These are phyloP conservation scores for Eucalyptus melliodora DNA, from an alignment of 345 rosid genomes.

Conservation along the genomic window DNA sequence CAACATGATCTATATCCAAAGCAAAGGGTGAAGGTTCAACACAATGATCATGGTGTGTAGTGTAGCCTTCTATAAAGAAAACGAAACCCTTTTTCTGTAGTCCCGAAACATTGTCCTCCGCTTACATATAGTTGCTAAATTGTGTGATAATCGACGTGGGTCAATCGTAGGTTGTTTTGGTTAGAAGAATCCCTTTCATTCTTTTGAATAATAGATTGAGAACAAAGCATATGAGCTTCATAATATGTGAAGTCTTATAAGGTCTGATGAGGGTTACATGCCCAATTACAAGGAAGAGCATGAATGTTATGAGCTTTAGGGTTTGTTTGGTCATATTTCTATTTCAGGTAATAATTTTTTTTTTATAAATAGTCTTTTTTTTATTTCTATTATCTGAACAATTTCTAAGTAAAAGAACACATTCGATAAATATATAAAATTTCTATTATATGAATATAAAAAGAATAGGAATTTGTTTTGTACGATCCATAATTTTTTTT, in stretches of 20 bases:
- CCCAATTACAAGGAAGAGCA: not conserved
- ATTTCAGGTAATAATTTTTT: too few species aligned
- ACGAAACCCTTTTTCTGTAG: not conserved
- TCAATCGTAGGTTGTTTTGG: not conserved
- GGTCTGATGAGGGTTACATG: not conserved
- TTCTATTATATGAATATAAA: too few species aligned
- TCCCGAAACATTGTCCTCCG: not conserved
- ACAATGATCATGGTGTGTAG: not conserved
- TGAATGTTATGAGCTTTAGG: not conserved
- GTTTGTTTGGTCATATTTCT: too few species aligned
- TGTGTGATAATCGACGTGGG: not conserved
- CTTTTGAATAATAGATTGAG: not conserved
- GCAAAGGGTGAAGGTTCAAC: not conserved
- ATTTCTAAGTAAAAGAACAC: rapidly evolving
- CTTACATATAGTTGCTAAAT: not conserved
- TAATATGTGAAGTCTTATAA: not conserved
- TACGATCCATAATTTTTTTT: rapidly evolving
- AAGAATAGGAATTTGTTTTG: too few species aligned
- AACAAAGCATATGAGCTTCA: not conserved
- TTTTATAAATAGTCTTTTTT: too few species aligned
- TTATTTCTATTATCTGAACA: rapidly evolving
- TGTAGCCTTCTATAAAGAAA: not conserved
- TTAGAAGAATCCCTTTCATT: not conserved
- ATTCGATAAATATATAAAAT: too few species aligned
- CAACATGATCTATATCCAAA: not conserved